Conservation (phyloP, 306 rosid genomes). For the Vachellia collinsii region DNA sequence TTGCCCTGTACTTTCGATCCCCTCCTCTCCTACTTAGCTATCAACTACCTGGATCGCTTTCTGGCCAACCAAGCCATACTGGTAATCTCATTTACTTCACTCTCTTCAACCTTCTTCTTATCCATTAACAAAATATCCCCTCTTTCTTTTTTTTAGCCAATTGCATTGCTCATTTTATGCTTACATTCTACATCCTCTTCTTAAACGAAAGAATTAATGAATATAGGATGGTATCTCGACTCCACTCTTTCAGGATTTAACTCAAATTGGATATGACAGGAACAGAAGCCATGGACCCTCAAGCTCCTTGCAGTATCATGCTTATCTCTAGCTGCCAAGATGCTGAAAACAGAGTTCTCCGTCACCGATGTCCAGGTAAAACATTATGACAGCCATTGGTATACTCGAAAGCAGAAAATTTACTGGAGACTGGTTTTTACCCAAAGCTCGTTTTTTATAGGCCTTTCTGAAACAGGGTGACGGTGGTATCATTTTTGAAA, state of each 20-base stretch:
- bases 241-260: conserved; percentile 45
- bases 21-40: conserved; percentile 69
- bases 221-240: neutral
- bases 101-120: neutral
- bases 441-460: neutral
- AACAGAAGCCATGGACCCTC: conserved; percentile 82
- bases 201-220: neutral
- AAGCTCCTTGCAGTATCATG: conserved; percentile 81
- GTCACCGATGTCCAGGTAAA: conserved; percentile 67
- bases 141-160: too few relatives aligned
- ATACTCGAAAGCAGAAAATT: neutral
- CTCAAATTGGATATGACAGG: conserved; percentile 48
- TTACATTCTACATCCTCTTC: neutral
- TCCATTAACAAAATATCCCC: too few relatives aligned
- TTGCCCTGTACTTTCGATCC: conserved; percentile 64
- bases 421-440: neutral
- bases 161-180: neutral
- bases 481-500: conserved; percentile 71
- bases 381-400: neutral
- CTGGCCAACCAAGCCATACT: conserved; percentile 63
- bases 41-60: conserved; percentile 89
- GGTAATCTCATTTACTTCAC: conserved; percentile 46
- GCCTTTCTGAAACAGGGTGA: conserved; percentile 53
- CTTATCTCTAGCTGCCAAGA: conserved; percentile 82
- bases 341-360: conserved; percentile 67